Evolutionary conservation across 2,329 filamentous ascomycete genomes (phyloP), one percentile per base, ranked within the genome.

Genomic region (Diaporthe sp.): DNA sequence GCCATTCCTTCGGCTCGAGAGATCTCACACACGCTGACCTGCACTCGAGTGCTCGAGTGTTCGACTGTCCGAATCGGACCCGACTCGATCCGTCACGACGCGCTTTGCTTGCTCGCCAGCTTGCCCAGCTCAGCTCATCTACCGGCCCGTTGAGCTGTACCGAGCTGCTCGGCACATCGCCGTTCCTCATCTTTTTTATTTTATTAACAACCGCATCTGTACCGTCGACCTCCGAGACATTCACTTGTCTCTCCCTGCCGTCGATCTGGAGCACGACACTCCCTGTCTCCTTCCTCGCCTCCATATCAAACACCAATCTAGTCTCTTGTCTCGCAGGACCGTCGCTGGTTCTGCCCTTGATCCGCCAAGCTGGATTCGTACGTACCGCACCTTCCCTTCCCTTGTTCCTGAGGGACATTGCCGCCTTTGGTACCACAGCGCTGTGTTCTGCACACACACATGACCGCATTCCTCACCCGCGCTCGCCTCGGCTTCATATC

Each of bases 291-390:
- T 65, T 59, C 37, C 17, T 65, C 22, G 22, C 13, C 65, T 19
- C 31, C 57, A 65, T 72, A 61, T 58, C 71, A 67, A 31, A 74
- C 57, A 25, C 31, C 39, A 37, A 39, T 22, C 37, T 67, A 73
- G 62, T 42, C 49, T 53, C 37, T 67, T 55, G 69, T 57, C 53
- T 37, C 53, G 74, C 74, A 77, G 76, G 74, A 55, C 76, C 49
- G 51, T 58, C 69, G 51, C 68, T 74, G 74, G 74, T 74, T 69
- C 72, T 77, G 72, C 74, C 49, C 39, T 61, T 34, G 25, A 39
- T 73, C 59, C 42, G 76, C 72, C 74, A 77, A 76, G 68, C 74
- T 77, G 76, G 76, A 74, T 77, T 74, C 74, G 76, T 77, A 76
- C 34, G 76, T 77, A 37, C 34, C 61, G 67, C 61, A 39, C 49